These are phyloP conservation scores for Colletotrichum neosansevieriae DNA, from an alignment of 2,329 filamentous ascomycete genomes.

Conservation along the genomic window DNA sequence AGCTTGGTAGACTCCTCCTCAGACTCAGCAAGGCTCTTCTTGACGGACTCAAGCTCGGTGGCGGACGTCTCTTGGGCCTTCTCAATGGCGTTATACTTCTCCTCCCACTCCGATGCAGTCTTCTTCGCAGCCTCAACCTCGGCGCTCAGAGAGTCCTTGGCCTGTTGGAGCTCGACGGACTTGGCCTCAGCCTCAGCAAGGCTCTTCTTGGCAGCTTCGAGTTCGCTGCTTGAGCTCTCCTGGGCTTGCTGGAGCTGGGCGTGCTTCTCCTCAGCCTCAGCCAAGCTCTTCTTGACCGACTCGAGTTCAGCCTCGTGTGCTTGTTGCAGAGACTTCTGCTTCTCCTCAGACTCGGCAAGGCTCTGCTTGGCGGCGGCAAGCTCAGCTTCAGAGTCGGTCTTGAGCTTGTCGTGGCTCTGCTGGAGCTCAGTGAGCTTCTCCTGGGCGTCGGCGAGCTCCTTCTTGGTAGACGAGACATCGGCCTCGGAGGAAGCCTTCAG, in stretches of 20 bases:
- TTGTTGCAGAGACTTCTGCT: slow-evolving; percentile 43
- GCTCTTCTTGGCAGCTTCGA: slow-evolving; percentile 30
- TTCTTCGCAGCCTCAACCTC: slow-evolving; percentile 34
- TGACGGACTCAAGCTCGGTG: slow-evolving; percentile 42
- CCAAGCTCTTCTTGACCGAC: slow-evolving; percentile 35
- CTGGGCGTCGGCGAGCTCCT: slow-evolving; percentile 45
- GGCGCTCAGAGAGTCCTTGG: slow-evolving; percentile 38
- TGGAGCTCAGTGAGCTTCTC: slow-evolving; percentile 43
- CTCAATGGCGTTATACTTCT: slow-evolving; percentile 42
- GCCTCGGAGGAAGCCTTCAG: slow-evolving; percentile 46
- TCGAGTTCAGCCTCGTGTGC: slow-evolving; percentile 43
- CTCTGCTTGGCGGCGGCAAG: slow-evolving; percentile 40
- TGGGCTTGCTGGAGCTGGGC: slow-evolving; percentile 38
- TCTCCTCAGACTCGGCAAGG: slow-evolving; percentile 43
- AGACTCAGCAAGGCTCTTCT: slow-evolving; percentile 41
- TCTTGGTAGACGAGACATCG: slow-evolving; percentile 47
- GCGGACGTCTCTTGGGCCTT: slow-evolving; percentile 42
- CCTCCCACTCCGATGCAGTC: slow-evolving; percentile 43
- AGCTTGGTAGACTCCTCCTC: slow-evolving; percentile 48
- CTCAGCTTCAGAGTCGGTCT: slow-evolving; percentile 45
- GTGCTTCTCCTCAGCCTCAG: slow-evolving; percentile 44
- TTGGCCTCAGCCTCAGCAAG: slow-evolving; percentile 44
- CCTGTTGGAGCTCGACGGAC: slow-evolving; percentile 39
- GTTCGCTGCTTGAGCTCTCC: slow-evolving; percentile 33
- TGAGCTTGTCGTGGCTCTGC: slow-evolving; percentile 45